A percentile compares a stretch with the other conserved stretches of the same genome.
Evolutionary conservation across 1,284 basidiomycete genomes (phyloP).

Genomic region (Melampsora americana): DNA sequence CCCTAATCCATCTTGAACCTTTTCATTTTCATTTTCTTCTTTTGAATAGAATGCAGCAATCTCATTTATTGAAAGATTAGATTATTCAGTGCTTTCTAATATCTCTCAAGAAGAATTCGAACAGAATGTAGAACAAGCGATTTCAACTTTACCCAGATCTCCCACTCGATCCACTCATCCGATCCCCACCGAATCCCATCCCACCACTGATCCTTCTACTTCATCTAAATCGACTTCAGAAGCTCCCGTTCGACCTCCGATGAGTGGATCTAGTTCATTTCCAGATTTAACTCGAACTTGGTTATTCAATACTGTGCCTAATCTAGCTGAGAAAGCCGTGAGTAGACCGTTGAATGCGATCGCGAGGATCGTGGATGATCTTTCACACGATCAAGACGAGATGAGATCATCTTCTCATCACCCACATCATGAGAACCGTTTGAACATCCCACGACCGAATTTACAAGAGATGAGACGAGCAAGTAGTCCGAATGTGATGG

Average conservation of each 20-base stretch:
- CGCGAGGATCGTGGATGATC: slow-evolving; percentile 37
- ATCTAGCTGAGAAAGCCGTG: slow-evolving; percentile 31
- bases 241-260: background rate
- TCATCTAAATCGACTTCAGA: background rate
- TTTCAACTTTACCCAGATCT: slow-evolving; percentile 7
- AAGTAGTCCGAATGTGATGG: background rate
- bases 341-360: slow-evolving; percentile 41
- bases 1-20: slow-evolving; percentile 20
- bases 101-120: slow-evolving; percentile 84
- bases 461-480: background rate
- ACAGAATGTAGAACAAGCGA: slow-evolving; percentile 33
- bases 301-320: slow-evolving; percentile 30
- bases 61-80: slow-evolving; percentile 94
- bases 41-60: slow-evolving; percentile 82
- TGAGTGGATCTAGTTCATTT: slow-evolving; percentile 3
- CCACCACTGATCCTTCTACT: background rate
- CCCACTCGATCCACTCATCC: background rate
- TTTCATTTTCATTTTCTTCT: slow-evolving; percentile 9
- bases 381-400: slow-evolving; percentile 22
- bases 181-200: background rate
- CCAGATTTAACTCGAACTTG: slow-evolving; percentile 29
- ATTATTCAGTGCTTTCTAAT: slow-evolving; percentile 83
- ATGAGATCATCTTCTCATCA: background rate
- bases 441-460: background rate
- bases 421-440: background rate